A percentile compares a stretch with the other conserved stretches of the same genome.
Conservation (phyloP, 768 basidiomycete species). For the Mycena floridula region DNA sequence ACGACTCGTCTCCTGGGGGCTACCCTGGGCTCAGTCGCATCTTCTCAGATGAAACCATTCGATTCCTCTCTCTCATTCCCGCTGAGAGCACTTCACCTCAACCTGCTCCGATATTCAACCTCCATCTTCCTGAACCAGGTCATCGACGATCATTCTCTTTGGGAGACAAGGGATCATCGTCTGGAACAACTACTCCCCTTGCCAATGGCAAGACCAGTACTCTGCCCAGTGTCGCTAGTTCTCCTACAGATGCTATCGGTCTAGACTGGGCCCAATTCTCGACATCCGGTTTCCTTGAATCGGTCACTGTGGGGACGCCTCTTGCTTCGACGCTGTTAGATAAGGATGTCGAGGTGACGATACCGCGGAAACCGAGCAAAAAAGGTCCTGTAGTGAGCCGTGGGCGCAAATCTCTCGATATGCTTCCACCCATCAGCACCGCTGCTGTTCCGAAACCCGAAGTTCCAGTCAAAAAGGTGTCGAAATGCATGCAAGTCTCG, state of each 20-base stretch:
- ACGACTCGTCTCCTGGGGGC: conserved; percentile 35
- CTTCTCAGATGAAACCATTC: conserved; percentile 66
- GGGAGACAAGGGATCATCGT: conserved; percentile 10
- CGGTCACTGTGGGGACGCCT: conserved; percentile 29
- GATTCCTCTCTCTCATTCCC: conserved; percentile 43
- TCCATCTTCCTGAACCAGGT: conserved; percentile 19
- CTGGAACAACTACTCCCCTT: conserved; percentile 9
- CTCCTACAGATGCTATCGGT: conserved; percentile 14
- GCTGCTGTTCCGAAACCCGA: not conserved
- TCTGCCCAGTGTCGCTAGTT: too few species aligned
- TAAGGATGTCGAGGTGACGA: conserved; percentile 51
- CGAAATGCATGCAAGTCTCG: conserved; percentile 37
- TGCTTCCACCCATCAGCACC: conserved; percentile 6
- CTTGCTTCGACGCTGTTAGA: conserved; percentile 56
- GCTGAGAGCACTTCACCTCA: conserved; percentile 24
- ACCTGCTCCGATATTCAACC: conserved; percentile 11
- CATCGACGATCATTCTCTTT: conserved; percentile 27
- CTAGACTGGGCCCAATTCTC: conserved; percentile 71
- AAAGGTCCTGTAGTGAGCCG: conserved; percentile 11
- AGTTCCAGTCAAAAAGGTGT: conserved; percentile 12
- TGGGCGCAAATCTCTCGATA: not conserved
- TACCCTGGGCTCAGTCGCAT: too few species aligned
- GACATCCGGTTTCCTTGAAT: conserved; percentile 50
- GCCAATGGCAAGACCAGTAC: conserved; percentile 11
- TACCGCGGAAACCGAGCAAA: conserved; percentile 33